Conservation (phyloP, 345 rosid species). For the Camelina hispida region DNA sequence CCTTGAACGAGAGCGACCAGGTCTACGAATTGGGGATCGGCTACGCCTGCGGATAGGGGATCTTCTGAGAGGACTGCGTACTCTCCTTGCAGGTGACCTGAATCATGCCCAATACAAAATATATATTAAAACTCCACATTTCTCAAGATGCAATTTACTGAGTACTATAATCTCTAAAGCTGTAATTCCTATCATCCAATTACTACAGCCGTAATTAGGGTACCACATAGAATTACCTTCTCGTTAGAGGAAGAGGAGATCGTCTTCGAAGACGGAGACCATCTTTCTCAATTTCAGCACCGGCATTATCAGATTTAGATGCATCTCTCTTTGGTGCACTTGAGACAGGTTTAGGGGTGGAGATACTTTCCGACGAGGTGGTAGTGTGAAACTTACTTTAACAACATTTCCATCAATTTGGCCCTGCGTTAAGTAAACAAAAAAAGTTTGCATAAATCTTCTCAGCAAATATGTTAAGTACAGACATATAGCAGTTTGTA, state of each 20-base stretch:
- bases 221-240: constrained; percentile 58
- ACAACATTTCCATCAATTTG: constrained; percentile 97
- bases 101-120: constrained; percentile 31
- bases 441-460: constrained; percentile 26
- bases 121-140: not conserved
- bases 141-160: not conserved
- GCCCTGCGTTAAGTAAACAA: constrained; percentile 62
- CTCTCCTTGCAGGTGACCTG: constrained; percentile 85
- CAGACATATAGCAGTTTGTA: constrained; percentile 13
- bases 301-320: constrained; percentile 55
- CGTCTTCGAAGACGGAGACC: constrained; percentile 82
- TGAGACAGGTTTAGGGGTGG: constrained; percentile 67
- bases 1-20: constrained; percentile 37
- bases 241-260: constrained; percentile 89
- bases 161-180: no score
- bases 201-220: not conserved
- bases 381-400: constrained; percentile 74
- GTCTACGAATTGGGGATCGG: not conserved
- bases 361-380: constrained; percentile 73
- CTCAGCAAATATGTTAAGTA: not conserved
- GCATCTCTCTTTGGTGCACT: constrained; percentile 70
- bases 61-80: constrained; percentile 48
- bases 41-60: no score
- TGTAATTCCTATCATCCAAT: constrained; percentile 2
- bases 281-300: constrained; percentile 73